Evolutionary conservation across 305 asterid species (phyloP).

Genomic region (Stenogyne calaminthoides): DNA sequence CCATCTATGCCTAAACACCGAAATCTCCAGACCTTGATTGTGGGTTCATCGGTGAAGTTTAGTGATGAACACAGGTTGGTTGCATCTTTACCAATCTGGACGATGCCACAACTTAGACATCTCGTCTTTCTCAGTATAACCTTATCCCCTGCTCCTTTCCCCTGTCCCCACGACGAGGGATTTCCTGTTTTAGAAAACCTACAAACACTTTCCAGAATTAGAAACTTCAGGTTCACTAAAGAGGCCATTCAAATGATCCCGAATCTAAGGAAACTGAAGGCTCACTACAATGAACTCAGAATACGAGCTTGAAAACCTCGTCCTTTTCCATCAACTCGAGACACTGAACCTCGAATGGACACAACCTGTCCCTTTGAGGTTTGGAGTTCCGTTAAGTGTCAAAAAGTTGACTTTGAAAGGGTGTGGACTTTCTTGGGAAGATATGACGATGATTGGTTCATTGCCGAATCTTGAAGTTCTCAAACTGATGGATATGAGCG

Average conservation of each 20-base stretch:
- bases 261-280: conserved; percentile 29
- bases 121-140: conserved; percentile 17
- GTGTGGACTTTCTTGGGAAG: conserved; percentile 32
- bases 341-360: not conserved
- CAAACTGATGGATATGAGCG: conserved; percentile 28
- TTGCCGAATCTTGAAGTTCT: conserved; percentile 42
- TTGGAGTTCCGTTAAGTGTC: conserved; percentile 20
- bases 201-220: conserved; percentile 35
- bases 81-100: conserved; percentile 25
- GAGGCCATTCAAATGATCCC: conserved; percentile 31
- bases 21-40: conserved; percentile 29
- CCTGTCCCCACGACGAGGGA: not conserved
- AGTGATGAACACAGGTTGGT: not conserved
- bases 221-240: conserved; percentile 30
- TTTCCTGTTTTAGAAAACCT: not conserved
- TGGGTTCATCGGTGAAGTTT: conserved; percentile 17
- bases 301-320: conserved; percentile 28
- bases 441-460: conserved; percentile 23
- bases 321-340: conserved; percentile 24
- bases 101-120: conserved; percentile 32
- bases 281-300: not conserved
- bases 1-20: conserved; percentile 21
- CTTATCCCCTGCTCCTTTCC: conserved; percentile 16
- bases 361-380: not conserved
- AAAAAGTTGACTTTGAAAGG: conserved; percentile 30